These are phyloP conservation scores for Casuarina glauca DNA, from an alignment of 306 rosid species.

Conservation along the genomic window DNA sequence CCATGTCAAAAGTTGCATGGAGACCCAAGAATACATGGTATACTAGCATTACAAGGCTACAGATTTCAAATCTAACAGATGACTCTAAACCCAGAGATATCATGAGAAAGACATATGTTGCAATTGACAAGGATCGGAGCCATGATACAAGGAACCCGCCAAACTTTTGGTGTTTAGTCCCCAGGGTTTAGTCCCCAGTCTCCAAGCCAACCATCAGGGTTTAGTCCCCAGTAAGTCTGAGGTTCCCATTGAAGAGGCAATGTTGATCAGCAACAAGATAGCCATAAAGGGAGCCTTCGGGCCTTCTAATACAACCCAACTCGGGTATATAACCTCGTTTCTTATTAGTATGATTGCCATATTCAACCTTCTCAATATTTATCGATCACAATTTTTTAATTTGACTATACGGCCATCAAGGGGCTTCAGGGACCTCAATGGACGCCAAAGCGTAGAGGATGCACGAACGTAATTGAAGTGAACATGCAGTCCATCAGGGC, in stretches of 20 bases:
- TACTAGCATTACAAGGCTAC: constrained; percentile 56
- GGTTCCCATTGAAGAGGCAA: constrained; percentile 69
- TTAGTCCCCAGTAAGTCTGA: constrained; percentile 62
- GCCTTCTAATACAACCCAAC: too few species aligned
- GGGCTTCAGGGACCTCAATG: too few species aligned
- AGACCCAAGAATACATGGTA: constrained; percentile 72
- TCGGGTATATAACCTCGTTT: too few species aligned
- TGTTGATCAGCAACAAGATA: constrained; percentile 46
- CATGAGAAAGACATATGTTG: constrained; percentile 68
- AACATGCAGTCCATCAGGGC: too few species aligned
- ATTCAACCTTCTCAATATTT: too few species aligned
- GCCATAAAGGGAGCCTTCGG: constrained; percentile 15
- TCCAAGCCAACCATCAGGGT: constrained; percentile 58
- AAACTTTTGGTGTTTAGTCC: constrained; percentile 60
- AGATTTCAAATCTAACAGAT: constrained; percentile 66
- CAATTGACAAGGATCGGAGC: constrained; percentile 78
- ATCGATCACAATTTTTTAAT: too few species aligned
- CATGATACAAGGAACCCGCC: constrained; percentile 93
- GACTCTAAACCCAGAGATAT: constrained; percentile 53
- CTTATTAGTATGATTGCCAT: too few species aligned
- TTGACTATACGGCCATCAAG: too few species aligned
- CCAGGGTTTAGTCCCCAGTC: constrained; percentile 50
- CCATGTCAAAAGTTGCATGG: constrained; percentile 80
- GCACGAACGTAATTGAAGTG: too few species aligned
- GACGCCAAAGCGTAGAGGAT: too few species aligned